Base-by-base conservation (phyloP, 306 rosid genomes). In the Lathyrus aphaca region DNA sequence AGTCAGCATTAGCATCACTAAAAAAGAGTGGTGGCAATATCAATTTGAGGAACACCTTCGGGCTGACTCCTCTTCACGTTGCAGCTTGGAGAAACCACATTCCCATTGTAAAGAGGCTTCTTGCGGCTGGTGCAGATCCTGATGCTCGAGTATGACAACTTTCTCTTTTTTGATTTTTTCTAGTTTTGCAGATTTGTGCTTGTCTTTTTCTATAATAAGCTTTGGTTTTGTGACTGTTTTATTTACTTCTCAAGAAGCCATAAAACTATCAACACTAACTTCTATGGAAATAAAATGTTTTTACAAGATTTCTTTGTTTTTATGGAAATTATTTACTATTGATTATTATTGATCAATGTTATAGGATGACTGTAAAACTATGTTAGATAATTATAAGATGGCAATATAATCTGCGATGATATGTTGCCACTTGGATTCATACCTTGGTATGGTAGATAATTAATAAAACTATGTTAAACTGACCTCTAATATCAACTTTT, bases 51-150 rank as follows among this genome's bases (percentile, higher is more conserved):
- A 88, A 91, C 70, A 40, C 65, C 42, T 84, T 78, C 64, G 97
- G 98, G 77, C 77, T 94, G 53, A 90, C 97, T 62, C 92, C 92
- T 72, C 96, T 94, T 77, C 98, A 94, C 71, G 82, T 94, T 78
- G 98, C 98, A 49, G 86, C 89, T 55, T 85, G 98, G 97, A 86
- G 97, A 79, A 94, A 90, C 64, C 96, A 94, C 76, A 68, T 94
- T 75, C 98, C 98, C 71, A 90, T 88, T 51, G 88, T 88, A 46
- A 81, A 79, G 90, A 86, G 92, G 86, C 98, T 94, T 81, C 89
- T 94, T 62, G 89, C 83, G 1, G 95, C 97, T 73, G 98, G 97
- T 68, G 94, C 98, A 23, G 97, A 94, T 44, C 94, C 97, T 23
- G 94, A 94, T 85, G 87, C 91, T 23, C 88, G 96, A 84, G 98